Conservation (phyloP, 2,329 filamentous ascomycete species). For the Aspergillus persii region DNA sequence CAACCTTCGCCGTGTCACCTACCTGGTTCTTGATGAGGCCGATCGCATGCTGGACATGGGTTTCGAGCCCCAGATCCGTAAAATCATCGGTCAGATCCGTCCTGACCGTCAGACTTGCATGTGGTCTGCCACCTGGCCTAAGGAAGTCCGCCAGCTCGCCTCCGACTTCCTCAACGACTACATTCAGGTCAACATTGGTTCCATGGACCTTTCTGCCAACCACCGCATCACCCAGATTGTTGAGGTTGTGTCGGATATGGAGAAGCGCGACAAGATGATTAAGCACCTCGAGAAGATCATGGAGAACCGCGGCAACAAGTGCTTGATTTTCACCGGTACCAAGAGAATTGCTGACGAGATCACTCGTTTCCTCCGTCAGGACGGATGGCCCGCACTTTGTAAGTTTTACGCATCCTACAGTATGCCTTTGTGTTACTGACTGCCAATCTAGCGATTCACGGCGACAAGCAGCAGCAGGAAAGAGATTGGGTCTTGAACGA, state of each 20-base stretch:
- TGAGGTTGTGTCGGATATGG: constrained; percentile 91
- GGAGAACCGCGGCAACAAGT: constrained; percentile 94
- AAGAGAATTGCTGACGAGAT: constrained; percentile 97
- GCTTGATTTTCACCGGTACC: constrained; percentile 82
- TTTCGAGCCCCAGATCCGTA: constrained; percentile 99
- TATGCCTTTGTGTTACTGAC: constrained; percentile 35
- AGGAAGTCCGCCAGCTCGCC: constrained; percentile 91
- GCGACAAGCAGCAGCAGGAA: constrained; percentile 99
- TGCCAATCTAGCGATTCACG: constrained; percentile 74
- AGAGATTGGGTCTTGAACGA: constrained; percentile 99
- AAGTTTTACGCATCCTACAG: constrained; percentile 47
- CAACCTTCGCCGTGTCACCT: constrained; percentile 95
- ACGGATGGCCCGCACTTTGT: constrained; percentile 97
- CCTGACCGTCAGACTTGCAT: constrained; percentile 98
- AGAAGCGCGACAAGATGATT: constrained; percentile 97
- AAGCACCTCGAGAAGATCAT: constrained; percentile 98
- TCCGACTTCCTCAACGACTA: constrained; percentile 90
- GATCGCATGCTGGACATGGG: constrained; percentile 99
- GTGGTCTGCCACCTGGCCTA: constrained; percentile 99
- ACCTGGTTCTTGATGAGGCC: constrained; percentile 96
- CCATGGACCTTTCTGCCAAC: constrained; percentile 93
- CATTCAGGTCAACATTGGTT: constrained; percentile 98
- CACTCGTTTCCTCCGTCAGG: constrained; percentile 92
- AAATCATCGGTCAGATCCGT: constrained; percentile 96
- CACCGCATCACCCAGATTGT: constrained; percentile 97